These are phyloP conservation scores for Lantana camara DNA, from an alignment of 257 asterid species.

Conservation along the genomic window DNA sequence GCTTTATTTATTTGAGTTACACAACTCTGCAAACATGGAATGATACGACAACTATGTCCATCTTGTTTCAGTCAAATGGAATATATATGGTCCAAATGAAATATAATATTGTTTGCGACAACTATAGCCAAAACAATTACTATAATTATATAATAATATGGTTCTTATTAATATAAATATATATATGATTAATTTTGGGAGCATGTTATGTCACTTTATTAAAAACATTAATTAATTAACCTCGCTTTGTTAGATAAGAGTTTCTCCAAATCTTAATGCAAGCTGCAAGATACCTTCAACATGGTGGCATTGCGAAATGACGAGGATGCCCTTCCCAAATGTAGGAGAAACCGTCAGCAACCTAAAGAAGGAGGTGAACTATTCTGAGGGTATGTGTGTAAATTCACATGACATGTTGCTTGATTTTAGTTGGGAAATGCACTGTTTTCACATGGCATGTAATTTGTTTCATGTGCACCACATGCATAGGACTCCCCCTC, in stretches of 20 bases:
- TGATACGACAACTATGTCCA: too few relatives aligned
- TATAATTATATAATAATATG: too few relatives aligned
- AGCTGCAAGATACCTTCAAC: conserved; percentile 41
- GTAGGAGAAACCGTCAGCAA: conserved; percentile 18
- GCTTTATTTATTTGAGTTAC: neutral
- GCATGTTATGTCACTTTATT: too few relatives aligned
- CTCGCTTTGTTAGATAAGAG: too few relatives aligned
- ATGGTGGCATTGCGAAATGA: conserved; percentile 24
- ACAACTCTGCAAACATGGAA: too few relatives aligned
- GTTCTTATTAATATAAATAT: too few relatives aligned
- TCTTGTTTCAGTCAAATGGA: too few relatives aligned
- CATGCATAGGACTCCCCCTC: conserved; percentile 60
- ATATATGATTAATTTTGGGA: too few relatives aligned
- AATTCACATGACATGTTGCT: conserved; percentile 15
- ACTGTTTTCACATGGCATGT: conserved; percentile 59
- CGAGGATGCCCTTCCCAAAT: conserved; percentile 40
- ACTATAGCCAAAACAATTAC: too few relatives aligned
- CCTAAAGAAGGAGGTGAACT: neutral
- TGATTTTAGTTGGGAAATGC: conserved; percentile 45
- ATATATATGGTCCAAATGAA: too few relatives aligned
- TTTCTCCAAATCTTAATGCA: conserved; percentile 38
- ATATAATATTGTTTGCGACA: too few relatives aligned
- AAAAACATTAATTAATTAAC: too few relatives aligned
- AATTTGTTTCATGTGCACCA: conserved; percentile 65
- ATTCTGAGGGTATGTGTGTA: conserved; percentile 33